phyloP scores from a whole-genome alignment of 495 filamentous ascomycete genomes.

The Cenococcum geophilum region DNA sequence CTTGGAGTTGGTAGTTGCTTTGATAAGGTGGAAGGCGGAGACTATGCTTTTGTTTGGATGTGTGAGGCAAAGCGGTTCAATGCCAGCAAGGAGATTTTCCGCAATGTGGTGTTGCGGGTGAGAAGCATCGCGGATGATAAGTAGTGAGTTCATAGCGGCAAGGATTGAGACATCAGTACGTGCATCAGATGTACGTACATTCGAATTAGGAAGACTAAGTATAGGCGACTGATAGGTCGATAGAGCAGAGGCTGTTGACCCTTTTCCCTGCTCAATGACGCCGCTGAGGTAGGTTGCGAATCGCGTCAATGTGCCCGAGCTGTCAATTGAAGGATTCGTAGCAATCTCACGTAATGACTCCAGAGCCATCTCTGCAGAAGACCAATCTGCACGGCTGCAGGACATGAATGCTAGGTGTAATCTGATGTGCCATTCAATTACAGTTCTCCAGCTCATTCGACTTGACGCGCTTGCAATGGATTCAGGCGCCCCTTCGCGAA shows the following conservation, averaged over 20 bases:
- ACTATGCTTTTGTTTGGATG: constrained; percentile 68
- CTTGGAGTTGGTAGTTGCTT: constrained; percentile 51
- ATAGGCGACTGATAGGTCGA: constrained; percentile 55
- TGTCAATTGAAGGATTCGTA: constrained; percentile 34
- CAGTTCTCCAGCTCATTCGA: constrained; percentile 46
- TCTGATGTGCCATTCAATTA: constrained; percentile 51
- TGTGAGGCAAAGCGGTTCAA: constrained; percentile 61
- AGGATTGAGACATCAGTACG: constrained; percentile 70
- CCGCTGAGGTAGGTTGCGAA: constrained; percentile 64
- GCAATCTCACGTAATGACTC: constrained; percentile 40
- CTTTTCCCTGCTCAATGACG: constrained; percentile 71
- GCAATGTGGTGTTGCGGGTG: constrained; percentile 47
- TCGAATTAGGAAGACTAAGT: constrained; percentile 48
- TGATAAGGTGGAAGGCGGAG: constrained; percentile 71
- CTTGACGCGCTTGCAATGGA: constrained; percentile 44
- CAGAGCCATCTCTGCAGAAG: constrained; percentile 45
- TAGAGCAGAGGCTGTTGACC: constrained; percentile 60
- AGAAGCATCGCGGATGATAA: constrained; percentile 65
- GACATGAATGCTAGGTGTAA: constrained; percentile 56
- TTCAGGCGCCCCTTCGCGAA: constrained; percentile 37
- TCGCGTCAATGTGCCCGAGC: constrained; percentile 43
- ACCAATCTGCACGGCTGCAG: constrained; percentile 59
- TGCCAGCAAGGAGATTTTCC: constrained; percentile 51
- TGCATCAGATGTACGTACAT: constrained; percentile 43
- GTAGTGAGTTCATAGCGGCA: constrained; percentile 70